These are phyloP conservation scores for Aspergillus felis DNA, from an alignment of 2,329 filamentous ascomycete species.

Conservation along the genomic window DNA sequence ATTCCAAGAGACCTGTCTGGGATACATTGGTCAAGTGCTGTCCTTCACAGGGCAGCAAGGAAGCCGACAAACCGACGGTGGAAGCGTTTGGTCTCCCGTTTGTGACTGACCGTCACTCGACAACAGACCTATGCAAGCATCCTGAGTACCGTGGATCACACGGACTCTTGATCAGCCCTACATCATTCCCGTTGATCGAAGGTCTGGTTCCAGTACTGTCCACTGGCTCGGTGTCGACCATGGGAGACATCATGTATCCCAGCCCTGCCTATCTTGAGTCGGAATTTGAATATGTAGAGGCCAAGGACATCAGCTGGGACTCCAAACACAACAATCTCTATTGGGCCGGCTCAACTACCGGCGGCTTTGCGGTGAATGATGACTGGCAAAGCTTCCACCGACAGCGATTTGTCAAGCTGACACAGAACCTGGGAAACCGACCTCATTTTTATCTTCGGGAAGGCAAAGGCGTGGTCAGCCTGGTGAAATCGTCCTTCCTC, in stretches of 20 bases:
- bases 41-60: not conserved
- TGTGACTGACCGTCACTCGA: not conserved
- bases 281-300: constrained; percentile 39
- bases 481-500: constrained; percentile 5
- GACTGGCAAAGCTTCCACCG: constrained; percentile 14
- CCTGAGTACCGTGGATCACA: constrained; percentile 8
- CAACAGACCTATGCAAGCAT: constrained; percentile 7
- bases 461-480: not conserved
- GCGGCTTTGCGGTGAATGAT: constrained; percentile 32
- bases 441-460: constrained; percentile 4
- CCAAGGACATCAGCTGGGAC: constrained; percentile 46
- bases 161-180: constrained; percentile 7
- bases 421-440: constrained; percentile 9
- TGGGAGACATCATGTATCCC: constrained; percentile 49
- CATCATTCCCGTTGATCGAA: constrained; percentile 16
- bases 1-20: constrained; percentile 1
- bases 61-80: not conserved
- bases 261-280: constrained; percentile 47
- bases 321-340: constrained; percentile 51
- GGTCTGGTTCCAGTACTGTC: constrained; percentile 21
- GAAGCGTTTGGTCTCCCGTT: constrained; percentile 6
- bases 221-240: constrained; percentile 16
- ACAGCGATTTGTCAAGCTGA: constrained; percentile 16
- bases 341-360: constrained; percentile 57
- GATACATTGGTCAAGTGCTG: constrained; percentile 6